These are phyloP conservation scores for Pichia norvegensis DNA, from an alignment of 1,139 yeast genomes.

Conservation along the genomic window DNA sequence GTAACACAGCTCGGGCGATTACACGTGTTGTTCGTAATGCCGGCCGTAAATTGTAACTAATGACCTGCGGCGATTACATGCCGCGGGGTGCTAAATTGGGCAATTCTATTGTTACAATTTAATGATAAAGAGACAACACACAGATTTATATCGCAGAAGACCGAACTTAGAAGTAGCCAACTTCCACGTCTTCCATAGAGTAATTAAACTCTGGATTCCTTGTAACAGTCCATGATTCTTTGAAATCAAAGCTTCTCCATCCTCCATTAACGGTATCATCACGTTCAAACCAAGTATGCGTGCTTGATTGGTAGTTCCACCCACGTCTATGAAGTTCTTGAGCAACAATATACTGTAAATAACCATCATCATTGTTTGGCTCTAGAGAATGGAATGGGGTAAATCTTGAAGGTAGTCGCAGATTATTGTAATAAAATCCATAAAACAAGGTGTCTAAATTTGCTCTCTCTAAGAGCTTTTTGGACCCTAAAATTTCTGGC, in stretches of 20 bases:
- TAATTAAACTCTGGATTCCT: constrained; percentile 66
- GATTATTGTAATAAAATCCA: constrained; percentile 71
- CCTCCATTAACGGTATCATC: constrained; percentile 37
- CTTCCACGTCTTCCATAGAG: constrained; percentile 25
- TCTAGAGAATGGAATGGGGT: constrained; percentile 18
- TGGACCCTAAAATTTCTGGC: constrained; percentile 43
- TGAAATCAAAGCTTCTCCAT: constrained; percentile 84
- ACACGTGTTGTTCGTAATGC: too few species aligned
- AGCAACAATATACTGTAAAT: constrained; percentile 76
- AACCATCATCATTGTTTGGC: constrained; percentile 32
- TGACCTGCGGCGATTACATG: too few species aligned
- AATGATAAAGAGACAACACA: too few species aligned
- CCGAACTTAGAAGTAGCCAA: neutral
- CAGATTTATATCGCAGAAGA: neutral
- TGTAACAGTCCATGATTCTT: constrained; percentile 81
- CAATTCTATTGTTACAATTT: too few species aligned
- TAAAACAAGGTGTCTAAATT: constrained; percentile 87
- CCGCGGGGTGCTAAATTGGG: too few species aligned
- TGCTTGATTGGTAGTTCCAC: constrained; percentile 76
- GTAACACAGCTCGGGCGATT: too few species aligned
- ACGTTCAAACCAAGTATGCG: constrained; percentile 73
- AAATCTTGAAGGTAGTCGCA: constrained; percentile 26
- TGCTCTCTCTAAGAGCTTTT: constrained; percentile 55
- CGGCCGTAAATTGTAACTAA: too few species aligned
- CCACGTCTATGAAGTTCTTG: constrained; percentile 73